Evolutionary conservation across 768 basidiomycete genomes (phyloP).

Genomic region (Collybia mongolica): DNA sequence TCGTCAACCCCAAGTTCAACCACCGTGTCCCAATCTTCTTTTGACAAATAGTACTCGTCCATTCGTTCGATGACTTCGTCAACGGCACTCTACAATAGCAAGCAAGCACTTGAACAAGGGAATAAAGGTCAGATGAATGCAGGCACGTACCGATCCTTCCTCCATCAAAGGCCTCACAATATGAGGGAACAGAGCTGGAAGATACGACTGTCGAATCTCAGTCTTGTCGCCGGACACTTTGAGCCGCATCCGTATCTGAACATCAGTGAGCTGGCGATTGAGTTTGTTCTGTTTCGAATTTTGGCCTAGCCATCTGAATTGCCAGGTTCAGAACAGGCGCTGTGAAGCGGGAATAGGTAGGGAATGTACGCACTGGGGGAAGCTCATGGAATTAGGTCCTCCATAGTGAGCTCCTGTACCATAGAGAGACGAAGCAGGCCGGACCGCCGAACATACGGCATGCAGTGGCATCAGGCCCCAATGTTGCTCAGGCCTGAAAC

Average conservation of each 20-base stretch:
- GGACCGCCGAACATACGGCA: constrained; percentile 85
- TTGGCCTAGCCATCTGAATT: constrained; percentile 88
- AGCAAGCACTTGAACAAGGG: neutral
- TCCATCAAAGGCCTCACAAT: constrained; percentile 80
- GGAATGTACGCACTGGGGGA: constrained; percentile 73
- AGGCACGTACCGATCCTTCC: constrained; percentile 63
- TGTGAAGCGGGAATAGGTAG: neutral
- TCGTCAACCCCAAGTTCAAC: constrained; percentile 91
- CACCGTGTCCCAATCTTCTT: constrained; percentile 96
- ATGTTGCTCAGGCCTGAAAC: constrained; percentile 81
- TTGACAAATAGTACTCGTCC: constrained; percentile 92
- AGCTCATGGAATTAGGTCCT: constrained; percentile 65
- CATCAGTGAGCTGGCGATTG: constrained; percentile 75
- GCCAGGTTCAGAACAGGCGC: neutral
- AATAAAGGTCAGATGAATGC: neutral
- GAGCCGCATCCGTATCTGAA: constrained; percentile 94
- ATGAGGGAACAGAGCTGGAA: constrained; percentile 83
- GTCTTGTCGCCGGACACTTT: constrained; percentile 87
- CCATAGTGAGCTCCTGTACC: constrained; percentile 69
- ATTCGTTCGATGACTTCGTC: constrained; percentile 82
- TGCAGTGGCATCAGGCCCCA: constrained; percentile 96
- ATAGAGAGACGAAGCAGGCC: constrained; percentile 82
- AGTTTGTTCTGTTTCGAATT: constrained; percentile 93
- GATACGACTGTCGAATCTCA: constrained; percentile 89
- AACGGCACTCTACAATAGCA: constrained; percentile 61